Conservation (phyloP, 768 basidiomycete species). For the Macrolepiota fuliginosa region DNA sequence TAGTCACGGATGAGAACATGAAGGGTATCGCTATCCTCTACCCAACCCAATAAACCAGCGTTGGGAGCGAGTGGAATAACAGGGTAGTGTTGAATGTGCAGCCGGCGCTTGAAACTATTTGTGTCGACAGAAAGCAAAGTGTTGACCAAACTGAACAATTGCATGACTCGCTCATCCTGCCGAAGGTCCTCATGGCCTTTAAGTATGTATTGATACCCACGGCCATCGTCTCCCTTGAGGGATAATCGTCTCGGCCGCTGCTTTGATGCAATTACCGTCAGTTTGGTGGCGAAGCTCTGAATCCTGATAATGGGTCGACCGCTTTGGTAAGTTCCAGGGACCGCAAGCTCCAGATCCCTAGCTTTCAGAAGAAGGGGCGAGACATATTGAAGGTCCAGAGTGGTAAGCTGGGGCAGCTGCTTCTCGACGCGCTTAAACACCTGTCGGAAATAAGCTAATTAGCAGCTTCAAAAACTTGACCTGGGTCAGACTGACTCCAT, state of each 20-base stretch:
- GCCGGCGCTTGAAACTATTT: constrained; percentile 91
- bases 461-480: background rate
- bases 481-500: constrained; percentile 56
- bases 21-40: constrained; percentile 91
- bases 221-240: constrained; percentile 86
- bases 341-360: constrained; percentile 89
- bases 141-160: constrained; percentile 96
- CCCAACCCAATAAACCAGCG: constrained; percentile 94
- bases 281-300: constrained; percentile 79
- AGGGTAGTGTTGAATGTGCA: constrained; percentile 91
- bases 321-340: constrained; percentile 94
- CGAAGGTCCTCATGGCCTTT: constrained; percentile 99
- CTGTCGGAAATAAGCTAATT: constrained; percentile 32
- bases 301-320: constrained; percentile 84
- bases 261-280: constrained; percentile 94
- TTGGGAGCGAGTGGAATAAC: constrained; percentile 96
- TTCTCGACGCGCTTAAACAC: constrained; percentile 97
- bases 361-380: constrained; percentile 90
- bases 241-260: constrained; percentile 90
- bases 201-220: constrained; percentile 87
- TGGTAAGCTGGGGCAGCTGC: constrained; percentile 83
- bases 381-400: constrained; percentile 94
- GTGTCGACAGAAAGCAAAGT: constrained; percentile 91
- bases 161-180: constrained; percentile 99
- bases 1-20: constrained; percentile 96